Evolutionary conservation across 2,329 filamentous ascomycete genomes (phyloP).

Genomic region (Hypoxylon sp.): DNA sequence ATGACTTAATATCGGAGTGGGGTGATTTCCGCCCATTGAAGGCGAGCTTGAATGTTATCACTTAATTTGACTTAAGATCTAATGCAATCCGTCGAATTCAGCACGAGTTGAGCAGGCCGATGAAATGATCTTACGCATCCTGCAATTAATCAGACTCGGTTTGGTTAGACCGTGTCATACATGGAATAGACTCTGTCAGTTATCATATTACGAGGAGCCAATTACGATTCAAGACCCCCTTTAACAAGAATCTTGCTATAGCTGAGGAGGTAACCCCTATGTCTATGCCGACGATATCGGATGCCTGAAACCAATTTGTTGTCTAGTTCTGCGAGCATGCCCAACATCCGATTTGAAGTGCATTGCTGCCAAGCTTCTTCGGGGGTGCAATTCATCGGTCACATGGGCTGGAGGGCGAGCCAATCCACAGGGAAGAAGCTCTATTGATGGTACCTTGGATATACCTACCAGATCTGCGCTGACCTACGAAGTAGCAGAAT

Average conservation of each 20-base stretch:
- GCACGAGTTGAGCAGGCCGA: conserved; percentile 4
- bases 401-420: conserved; percentile 24
- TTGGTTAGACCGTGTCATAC: conserved; percentile 9
- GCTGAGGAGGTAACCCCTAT: conserved; percentile 1
- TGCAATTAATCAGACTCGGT: conserved; percentile 8
- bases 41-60: conserved; percentile 10
- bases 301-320: conserved; percentile 17
- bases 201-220: conserved; percentile 12
- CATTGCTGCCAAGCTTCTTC: conserved; percentile 29
- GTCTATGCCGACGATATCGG: conserved; percentile 7
- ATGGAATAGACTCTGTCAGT: conserved; percentile 5
- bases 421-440: conserved; percentile 11
- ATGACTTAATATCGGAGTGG: conserved; percentile 1
- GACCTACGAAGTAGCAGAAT: conserved; percentile 9
- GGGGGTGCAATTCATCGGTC: conserved; percentile 21
- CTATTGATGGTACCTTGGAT: conserved; percentile 25
- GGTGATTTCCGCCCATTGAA: conserved; percentile 4
- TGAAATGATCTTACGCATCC: conserved; percentile 16
- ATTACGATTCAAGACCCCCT: conserved; percentile 3
- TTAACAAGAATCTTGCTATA: conserved; percentile 7
- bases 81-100: conserved; percentile 8
- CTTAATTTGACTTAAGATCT: conserved; percentile 13
- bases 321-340: conserved; percentile 35
- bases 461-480: conserved; percentile 21
- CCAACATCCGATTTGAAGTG: conserved; percentile 30